These are phyloP conservation scores for Saccharomyces hybrid DNA, from an alignment of 1,139 yeast genomes.

Conservation along the genomic window DNA sequence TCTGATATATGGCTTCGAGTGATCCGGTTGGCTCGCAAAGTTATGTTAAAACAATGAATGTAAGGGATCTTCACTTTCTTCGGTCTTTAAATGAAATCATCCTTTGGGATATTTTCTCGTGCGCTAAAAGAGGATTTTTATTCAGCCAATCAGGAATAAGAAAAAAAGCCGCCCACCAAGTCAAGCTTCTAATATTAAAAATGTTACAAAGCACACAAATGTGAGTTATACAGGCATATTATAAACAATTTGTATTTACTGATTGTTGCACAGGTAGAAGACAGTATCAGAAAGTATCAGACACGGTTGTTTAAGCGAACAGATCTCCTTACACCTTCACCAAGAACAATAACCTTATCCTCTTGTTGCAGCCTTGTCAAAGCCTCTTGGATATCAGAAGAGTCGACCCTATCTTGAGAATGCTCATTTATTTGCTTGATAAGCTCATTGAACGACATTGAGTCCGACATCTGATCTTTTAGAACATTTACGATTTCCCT, in stretches of 20 bases:
- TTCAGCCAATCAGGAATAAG: background rate
- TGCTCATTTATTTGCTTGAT: conserved; percentile 60
- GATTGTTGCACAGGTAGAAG: background rate
- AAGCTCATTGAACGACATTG: conserved; percentile 56
- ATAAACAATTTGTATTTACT: background rate
- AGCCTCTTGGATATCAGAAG: conserved; percentile 60
- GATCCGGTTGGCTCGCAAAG: background rate
- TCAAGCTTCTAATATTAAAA: background rate
- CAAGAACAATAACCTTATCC: conserved; percentile 62
- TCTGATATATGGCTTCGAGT: background rate
- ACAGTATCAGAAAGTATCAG: conserved; percentile 1
- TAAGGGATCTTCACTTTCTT: conserved; percentile 2
- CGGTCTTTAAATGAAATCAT: conserved; percentile 1
- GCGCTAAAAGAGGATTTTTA: background rate
- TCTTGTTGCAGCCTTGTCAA: conserved; percentile 67
- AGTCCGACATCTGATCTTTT: conserved; percentile 31
- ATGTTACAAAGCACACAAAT: background rate
- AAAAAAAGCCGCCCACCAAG: background rate
- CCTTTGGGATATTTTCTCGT: background rate
- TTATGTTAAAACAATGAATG: too few relatives aligned
- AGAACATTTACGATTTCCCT: conserved; percentile 48
- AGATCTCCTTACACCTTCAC: conserved; percentile 66
- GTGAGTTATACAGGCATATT: background rate
- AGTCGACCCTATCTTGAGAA: conserved; percentile 61
- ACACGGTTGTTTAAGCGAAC: conserved; percentile 40